phyloP scores from a whole-genome alignment of 306 rosid species.

The Vigna hirtella region DNA sequence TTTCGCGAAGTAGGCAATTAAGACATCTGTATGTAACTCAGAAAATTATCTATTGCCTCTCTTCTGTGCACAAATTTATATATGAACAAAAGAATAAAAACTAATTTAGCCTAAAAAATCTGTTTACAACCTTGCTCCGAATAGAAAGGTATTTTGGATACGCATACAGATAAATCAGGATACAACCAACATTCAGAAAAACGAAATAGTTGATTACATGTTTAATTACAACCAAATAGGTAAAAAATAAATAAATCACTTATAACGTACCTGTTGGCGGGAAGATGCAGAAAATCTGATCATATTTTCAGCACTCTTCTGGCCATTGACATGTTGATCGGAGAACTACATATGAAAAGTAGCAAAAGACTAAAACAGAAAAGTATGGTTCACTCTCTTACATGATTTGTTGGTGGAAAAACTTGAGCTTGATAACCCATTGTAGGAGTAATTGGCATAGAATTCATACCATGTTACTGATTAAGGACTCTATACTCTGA shows the following conservation, averaged over 20 bases:
- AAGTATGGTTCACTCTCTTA: slow-evolving; percentile 43
- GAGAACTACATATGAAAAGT: slow-evolving; percentile 52
- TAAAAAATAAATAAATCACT: slow-evolving; percentile 11
- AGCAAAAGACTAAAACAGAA: slow-evolving; percentile 35
- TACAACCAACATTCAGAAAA: slow-evolving; percentile 11
- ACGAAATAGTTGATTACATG: slow-evolving; percentile 8
- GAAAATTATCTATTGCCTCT: too few relatives aligned
- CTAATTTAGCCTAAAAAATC: background rate
- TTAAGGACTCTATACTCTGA: slow-evolving; percentile 52
- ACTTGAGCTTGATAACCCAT: slow-evolving; percentile 52
- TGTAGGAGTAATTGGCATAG: slow-evolving; percentile 50
- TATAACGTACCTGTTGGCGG: slow-evolving; percentile 57
- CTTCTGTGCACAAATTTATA: too few relatives aligned
- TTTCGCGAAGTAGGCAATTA: too few relatives aligned
- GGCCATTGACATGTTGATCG: slow-evolving; percentile 64
- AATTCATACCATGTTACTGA: slow-evolving; percentile 61
- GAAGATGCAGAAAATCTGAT: slow-evolving; percentile 70
- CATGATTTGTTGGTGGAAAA: slow-evolving; percentile 56
- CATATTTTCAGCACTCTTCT: slow-evolving; percentile 61
- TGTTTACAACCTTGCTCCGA: background rate
- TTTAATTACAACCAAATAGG: background rate
- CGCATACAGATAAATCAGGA: background rate
- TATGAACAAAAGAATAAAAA: too few relatives aligned
- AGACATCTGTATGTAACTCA: too few relatives aligned
- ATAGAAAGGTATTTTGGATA: background rate